Evolutionary conservation across 1,284 basidiomycete genomes (phyloP).

Genomic region (Papiliotrema terrestris): DNA sequence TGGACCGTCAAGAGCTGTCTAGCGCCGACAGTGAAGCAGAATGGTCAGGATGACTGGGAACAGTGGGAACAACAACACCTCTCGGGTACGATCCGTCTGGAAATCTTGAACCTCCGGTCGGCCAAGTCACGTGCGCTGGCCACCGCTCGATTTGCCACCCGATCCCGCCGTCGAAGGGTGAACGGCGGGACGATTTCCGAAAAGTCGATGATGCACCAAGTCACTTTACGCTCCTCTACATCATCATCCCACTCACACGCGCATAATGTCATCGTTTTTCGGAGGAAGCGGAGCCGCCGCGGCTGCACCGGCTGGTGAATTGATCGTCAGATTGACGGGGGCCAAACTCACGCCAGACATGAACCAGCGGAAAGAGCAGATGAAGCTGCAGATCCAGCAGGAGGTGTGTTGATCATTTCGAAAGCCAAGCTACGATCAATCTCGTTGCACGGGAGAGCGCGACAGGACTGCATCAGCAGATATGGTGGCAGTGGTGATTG

Average conservation of each 20-base stretch:
- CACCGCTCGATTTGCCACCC: background rate
- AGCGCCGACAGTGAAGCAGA: too few species aligned
- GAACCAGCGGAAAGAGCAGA: slow-evolving; percentile 46
- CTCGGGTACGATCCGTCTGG: background rate
- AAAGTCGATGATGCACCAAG: background rate
- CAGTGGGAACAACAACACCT: background rate
- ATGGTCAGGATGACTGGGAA: too few species aligned
- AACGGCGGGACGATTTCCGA: background rate
- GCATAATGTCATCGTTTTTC: slow-evolving; percentile 13
- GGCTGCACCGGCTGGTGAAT: background rate
- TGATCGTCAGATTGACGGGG: background rate
- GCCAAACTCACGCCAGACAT: slow-evolving; percentile 27
- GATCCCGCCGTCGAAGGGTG: background rate
- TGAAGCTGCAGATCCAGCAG: slow-evolving; percentile 48
- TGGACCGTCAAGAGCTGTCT: too few species aligned
- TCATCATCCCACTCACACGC: too few species aligned
- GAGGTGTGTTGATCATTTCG: slow-evolving; percentile 24
- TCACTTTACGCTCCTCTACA: background rate
- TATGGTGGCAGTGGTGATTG: too few species aligned
- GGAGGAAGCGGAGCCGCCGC: slow-evolving; percentile 5
- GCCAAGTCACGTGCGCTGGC: too few species aligned
- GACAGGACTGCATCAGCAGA: too few species aligned
- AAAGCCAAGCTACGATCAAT: too few species aligned
- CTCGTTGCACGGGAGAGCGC: too few species aligned
- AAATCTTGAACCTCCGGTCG: background rate